Evolutionary conservation across 2,329 filamentous ascomycete species (phyloP).

Genomic region (Hypoxylon sp.): DNA sequence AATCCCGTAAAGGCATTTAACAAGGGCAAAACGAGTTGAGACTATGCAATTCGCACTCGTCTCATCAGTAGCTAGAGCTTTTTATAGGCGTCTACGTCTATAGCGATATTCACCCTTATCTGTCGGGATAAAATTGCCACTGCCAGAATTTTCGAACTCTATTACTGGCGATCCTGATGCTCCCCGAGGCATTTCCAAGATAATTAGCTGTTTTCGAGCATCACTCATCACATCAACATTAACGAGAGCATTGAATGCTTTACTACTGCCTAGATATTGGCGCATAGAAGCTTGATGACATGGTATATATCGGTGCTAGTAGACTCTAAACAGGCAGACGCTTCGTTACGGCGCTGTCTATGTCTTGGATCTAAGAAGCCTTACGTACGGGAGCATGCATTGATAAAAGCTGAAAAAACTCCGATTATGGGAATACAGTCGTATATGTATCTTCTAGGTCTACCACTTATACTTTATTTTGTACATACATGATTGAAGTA

Average conservation of each 20-base stretch:
- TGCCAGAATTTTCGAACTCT: not conserved
- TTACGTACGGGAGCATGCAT: conserved; percentile 26
- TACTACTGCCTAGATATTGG: not conserved
- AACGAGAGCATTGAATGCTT: not conserved
- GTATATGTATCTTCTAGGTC: conserved; percentile 11
- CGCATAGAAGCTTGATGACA: not conserved
- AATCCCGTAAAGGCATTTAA: not conserved
- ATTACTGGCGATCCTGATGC: not conserved
- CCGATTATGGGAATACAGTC: conserved; percentile 19
- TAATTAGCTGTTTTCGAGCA: not conserved
- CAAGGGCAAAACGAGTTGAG: not conserved
- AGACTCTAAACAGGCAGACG: conserved; percentile 3
- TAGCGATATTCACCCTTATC: not conserved
- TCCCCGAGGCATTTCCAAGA: not conserved
- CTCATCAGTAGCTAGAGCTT: not conserved
- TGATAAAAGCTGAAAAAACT: conserved; percentile 27
- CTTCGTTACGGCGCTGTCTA: not conserved
- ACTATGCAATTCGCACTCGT: not conserved
- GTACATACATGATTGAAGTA: conserved; percentile 18
- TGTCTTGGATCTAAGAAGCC: conserved; percentile 21
- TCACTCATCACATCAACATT: not conserved
- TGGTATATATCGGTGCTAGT: not conserved
- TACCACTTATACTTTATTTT: conserved; percentile 6
- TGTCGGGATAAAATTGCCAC: not conserved
- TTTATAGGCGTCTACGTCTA: not conserved